Base-by-base conservation (phyloP, 2,329 filamentous ascomycete genomes). In the Colletotrichum liriopes region DNA sequence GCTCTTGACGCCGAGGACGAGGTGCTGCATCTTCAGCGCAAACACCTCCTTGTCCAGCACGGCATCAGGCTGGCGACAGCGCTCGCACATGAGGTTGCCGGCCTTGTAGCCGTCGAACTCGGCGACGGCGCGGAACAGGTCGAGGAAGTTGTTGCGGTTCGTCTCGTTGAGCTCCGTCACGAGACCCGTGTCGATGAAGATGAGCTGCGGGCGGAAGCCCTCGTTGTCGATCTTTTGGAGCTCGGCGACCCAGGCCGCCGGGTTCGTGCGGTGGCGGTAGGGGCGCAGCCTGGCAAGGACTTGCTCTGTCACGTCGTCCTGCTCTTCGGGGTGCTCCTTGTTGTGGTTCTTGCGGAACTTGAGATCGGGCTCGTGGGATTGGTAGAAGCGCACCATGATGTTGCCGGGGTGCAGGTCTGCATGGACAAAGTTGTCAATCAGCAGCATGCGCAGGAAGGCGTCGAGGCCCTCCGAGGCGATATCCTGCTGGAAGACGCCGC, bases 341-440 rank as follows among this genome's bases (percentile, higher is more conserved):
- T 70, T 76, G 76, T 59, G 70, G 77, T 75, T 39, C 76, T 77
- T 59, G 77, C 76, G 16, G 62, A 69, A 60, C n/a, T 62, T 73
- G 1, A 97, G 84, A 60, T 93, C 90, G 0, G 96, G 89, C 73
- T 92, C 88, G 18, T 91, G 90, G 0, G 95, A 91, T 78, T 96
- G 92, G 83, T 98, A 98, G 85, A 99, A 99, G 74, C 97, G 94
- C 58, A 99, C 96, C 95, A 99, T 98, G 83, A 99, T 98, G 81
- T 99, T 99, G 35, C 96, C 96, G 0, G 96, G 96, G 80, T 99
- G 96, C 39, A 99, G 85, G 80, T 99, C 96, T 6, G 96, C 96
- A 79, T 99, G 96, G 35, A 98, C 92, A 81, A 99, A 99, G 81
- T 99, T 99, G 82, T 99, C 96, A 49, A 99, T 92, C 16, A 99